A percentile compares a stretch with the other conserved stretches of the same genome.
Evolutionary conservation across 2,329 filamentous ascomycete species (phyloP).

Genomic region (Hirsutella minnesotensis): DNA sequence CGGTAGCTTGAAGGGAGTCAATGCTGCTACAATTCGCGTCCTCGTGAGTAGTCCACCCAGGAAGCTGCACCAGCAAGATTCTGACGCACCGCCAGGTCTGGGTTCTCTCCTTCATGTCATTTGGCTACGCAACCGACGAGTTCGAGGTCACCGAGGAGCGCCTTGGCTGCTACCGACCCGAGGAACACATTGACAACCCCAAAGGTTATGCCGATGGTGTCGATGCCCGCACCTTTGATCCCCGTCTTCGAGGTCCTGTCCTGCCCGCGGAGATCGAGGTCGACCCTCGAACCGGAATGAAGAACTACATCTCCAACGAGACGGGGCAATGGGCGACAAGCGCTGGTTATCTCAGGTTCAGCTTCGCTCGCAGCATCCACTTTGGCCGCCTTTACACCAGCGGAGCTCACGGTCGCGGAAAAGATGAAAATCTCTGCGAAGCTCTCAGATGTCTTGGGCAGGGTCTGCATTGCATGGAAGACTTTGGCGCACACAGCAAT

Average conservation of each 20-base stretch:
- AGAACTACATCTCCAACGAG: slow-evolving; percentile 97
- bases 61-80: not conserved
- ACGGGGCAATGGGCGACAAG: slow-evolving; percentile 80
- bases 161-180: slow-evolving; percentile 69
- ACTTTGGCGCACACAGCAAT: slow-evolving; percentile 73
- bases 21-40: slow-evolving; percentile 66
- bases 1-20: slow-evolving; percentile 66
- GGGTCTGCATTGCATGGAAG: slow-evolving; percentile 65
- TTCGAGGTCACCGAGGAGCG: slow-evolving; percentile 76
- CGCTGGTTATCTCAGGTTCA: slow-evolving; percentile 69
- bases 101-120: slow-evolving; percentile 70
- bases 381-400: slow-evolving; percentile 64
- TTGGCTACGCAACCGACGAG: slow-evolving; percentile 76
- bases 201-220: slow-evolving; percentile 75
- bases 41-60: slow-evolving; percentile 31
- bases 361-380: slow-evolving; percentile 63
- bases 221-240: slow-evolving; percentile 75
- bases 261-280: slow-evolving; percentile 59
- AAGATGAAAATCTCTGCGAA: slow-evolving; percentile 69
- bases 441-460: slow-evolving; percentile 67
- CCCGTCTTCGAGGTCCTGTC: slow-evolving; percentile 71
- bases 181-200: slow-evolving; percentile 66
- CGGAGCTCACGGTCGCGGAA: slow-evolving; percentile 47
- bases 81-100: slow-evolving; percentile 42
- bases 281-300: slow-evolving; percentile 79